phyloP scores from a whole-genome alignment of 345 rosid species.

The Cardamine chenopodiifolia region DNA sequence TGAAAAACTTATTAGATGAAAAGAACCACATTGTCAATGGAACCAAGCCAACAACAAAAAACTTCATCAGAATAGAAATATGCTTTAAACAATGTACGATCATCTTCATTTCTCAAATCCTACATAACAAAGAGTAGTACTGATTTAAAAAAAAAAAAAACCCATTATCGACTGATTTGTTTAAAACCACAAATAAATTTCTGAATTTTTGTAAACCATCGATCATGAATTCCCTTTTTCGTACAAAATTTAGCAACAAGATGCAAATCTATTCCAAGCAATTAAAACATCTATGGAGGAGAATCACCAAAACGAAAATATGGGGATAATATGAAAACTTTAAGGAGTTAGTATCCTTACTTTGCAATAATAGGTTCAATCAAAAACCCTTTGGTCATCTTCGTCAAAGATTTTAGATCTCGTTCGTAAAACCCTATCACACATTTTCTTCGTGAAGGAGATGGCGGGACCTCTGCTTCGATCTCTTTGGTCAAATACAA shows the following conservation, averaged over 20 bases:
- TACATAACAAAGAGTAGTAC: too few relatives aligned
- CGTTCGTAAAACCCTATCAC: slow-evolving; percentile 43
- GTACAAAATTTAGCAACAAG: too few relatives aligned
- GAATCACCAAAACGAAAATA: not conserved
- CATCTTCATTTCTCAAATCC: too few relatives aligned
- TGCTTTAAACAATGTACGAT: not conserved
- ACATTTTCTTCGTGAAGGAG: slow-evolving; percentile 23
- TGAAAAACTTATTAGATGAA: not conserved
- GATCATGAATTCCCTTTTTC: not conserved
- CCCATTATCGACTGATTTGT: not conserved
- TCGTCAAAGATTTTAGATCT: slow-evolving; percentile 29
- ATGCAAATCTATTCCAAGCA: too few relatives aligned
- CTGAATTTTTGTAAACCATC: not conserved
- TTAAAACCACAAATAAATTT: not conserved
- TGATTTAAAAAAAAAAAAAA: not conserved
- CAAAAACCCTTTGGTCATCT: slow-evolving; percentile 31
- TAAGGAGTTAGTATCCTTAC: not conserved
- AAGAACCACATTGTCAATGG: not conserved
- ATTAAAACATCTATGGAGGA: too few relatives aligned
- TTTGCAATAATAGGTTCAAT: slow-evolving; percentile 6
- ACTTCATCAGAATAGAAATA: not conserved
- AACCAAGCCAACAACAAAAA: not conserved
- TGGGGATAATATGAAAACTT: not conserved
- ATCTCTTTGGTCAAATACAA: slow-evolving; percentile 57
- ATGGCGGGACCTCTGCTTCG: slow-evolving; percentile 90